Evolutionary conservation across 176 grass and related monocot genomes (phyloP).

Genomic region (Aegilops tauschii): DNA sequence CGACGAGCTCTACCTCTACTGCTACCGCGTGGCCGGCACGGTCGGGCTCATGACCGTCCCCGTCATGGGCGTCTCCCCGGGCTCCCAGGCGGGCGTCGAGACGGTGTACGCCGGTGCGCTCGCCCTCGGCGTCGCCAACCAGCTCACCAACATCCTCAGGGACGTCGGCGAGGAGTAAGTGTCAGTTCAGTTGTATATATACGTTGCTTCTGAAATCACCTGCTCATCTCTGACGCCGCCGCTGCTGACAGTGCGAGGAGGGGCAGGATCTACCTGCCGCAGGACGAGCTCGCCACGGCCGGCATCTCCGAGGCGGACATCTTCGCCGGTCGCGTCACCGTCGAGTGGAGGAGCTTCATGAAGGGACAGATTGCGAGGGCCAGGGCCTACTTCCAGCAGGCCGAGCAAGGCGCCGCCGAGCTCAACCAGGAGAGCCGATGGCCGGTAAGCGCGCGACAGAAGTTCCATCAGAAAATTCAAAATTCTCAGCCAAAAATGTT

Average conservation of each 20-base stretch:
- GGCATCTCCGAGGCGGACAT: constrained; percentile 84
- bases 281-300: constrained; percentile 69
- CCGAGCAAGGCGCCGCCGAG: constrained; percentile 70
- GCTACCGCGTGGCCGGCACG: constrained; percentile 91
- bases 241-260: constrained; percentile 55
- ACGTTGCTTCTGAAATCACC: not conserved
- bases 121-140: constrained; percentile 83
- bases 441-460: constrained; percentile 38
- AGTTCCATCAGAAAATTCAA: too few relatives aligned
- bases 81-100: constrained; percentile 46
- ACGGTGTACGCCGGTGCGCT: constrained; percentile 67
- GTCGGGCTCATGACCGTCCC: constrained; percentile 91
- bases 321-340: constrained; percentile 64
- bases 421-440: constrained; percentile 91
- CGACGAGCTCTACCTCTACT: constrained; percentile 94
- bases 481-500: too few relatives aligned
- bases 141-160: constrained; percentile 93
- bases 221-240: not conserved
- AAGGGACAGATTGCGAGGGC: constrained; percentile 68
- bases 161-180: constrained; percentile 93
- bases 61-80: constrained; percentile 82
- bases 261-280: constrained; percentile 83
- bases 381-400: constrained; percentile 62
- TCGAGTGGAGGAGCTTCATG: constrained; percentile 81
- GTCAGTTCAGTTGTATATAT: too few relatives aligned